Conservation (phyloP, 192 early-diverging fungal species). For the Mortierella antarctica region DNA sequence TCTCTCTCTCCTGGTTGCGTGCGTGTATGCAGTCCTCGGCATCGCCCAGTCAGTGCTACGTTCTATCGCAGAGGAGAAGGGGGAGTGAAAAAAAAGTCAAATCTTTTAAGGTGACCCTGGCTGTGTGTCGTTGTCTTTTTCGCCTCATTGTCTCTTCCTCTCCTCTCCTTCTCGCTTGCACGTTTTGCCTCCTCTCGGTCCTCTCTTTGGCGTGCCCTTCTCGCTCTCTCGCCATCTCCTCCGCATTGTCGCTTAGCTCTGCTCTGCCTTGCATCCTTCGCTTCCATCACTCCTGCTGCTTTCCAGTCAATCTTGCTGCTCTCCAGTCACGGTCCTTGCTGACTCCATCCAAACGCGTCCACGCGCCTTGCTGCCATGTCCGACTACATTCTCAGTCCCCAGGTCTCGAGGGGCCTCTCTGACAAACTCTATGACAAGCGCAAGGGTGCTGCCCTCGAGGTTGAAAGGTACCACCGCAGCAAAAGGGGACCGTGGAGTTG, state of each 20-base stretch:
- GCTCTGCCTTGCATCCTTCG: neutral
- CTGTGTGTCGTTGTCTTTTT: neutral
- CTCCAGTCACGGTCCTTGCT: neutral
- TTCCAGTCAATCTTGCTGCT: neutral
- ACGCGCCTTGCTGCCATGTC: slow-evolving; percentile 24
- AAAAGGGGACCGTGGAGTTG: neutral
- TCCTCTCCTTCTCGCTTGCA: neutral
- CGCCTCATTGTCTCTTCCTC: neutral
- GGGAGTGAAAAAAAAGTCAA: slow-evolving; percentile 12
- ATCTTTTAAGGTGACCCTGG: neutral
- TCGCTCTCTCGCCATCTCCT: neutral
- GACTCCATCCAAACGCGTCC: neutral
- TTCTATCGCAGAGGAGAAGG: neutral
- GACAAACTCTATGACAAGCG: slow-evolving; percentile 97
- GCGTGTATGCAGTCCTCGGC: no score
- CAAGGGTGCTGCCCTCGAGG: slow-evolving; percentile 89
- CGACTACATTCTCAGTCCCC: slow-evolving; percentile 55
- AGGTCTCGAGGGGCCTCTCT: slow-evolving; percentile 78
- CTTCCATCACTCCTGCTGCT: neutral
- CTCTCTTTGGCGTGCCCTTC: neutral
- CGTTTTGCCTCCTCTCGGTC: neutral
- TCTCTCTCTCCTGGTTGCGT: no score
- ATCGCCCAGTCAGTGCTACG: no score
- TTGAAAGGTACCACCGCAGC: slow-evolving; percentile 74
- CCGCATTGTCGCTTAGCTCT: neutral